Base-by-base conservation (phyloP, 2,329 filamentous ascomycete species). In the Aschersonia sp. region DNA sequence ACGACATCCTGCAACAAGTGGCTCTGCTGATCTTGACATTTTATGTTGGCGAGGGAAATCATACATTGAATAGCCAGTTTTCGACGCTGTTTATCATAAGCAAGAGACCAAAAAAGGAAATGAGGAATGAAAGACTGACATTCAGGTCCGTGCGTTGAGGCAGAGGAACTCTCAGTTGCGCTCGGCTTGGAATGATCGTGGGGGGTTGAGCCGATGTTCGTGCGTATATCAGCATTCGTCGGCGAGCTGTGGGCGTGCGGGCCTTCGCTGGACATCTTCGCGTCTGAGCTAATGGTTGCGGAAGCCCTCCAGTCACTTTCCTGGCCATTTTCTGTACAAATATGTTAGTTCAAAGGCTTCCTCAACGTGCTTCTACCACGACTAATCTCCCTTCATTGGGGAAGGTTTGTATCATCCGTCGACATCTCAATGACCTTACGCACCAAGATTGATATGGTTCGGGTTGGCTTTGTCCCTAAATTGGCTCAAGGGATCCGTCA, bases 361-460 rank as follows among this genome's bases (percentile, higher is more conserved):
- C 20, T 20, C 20, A 20, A 20, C 20, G 20, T 20, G 20, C 20
- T 20, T 20, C 20, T 20, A 20, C 20, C 20, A 20, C 20, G 20
- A 20, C 20, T 20, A 20, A 20, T 20, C 20, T 20, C 20, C 20
- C 20, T 20, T 20, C 20, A 20, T 20, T 20, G 20, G 20, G 20
- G 20, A 20, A 20, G 20, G 20, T 20, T 20, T 20, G 20, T 20
- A 20, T 20, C 20, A 20, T 20, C 20, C 20, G 20, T 20, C 20
- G 20, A 20, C 20, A 20, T 20, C 20, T 20, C 20, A 20, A 20
- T 20, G 20, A 20, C 20, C 20, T 20, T 77, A 76, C 5, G 73
- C 75, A 53, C 74, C 75, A 48, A 76, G 68, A n/a, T 76, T 69
- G n/a, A 61, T 59, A 50, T 79, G 73, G 42, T 64, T 49, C 43